Conservation (phyloP, 1,139 yeast genomes). For the Suhomyces choctaworum region DNA sequence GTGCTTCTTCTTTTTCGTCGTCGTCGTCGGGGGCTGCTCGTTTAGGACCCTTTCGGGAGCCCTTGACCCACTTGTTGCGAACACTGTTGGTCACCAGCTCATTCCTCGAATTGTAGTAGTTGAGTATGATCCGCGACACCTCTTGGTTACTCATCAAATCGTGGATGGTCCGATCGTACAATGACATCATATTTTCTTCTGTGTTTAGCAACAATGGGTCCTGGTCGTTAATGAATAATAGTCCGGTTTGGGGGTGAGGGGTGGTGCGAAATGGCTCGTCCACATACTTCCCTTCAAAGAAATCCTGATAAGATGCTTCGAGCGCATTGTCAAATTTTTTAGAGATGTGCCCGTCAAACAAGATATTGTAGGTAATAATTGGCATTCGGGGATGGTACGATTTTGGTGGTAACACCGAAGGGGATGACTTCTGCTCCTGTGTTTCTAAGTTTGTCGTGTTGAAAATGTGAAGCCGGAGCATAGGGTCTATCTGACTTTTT, state of each 20-base stretch:
- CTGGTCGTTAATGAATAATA: conserved; percentile 11
- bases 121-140: conserved; percentile 5
- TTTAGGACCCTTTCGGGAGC: not conserved
- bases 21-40: not conserved
- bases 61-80: not conserved
- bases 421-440: not conserved
- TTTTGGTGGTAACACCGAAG: not conserved
- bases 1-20: conserved; percentile 1
- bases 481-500: conserved; percentile 10
- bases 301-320: conserved; percentile 10
- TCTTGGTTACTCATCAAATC: conserved; percentile 9
- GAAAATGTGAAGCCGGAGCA: conserved; percentile 15
- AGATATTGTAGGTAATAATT: conserved; percentile 4
- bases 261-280: conserved; percentile 1
- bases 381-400: not conserved
- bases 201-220: conserved; percentile 13
- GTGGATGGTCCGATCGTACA: conserved; percentile 6
- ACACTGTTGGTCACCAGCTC: not conserved
- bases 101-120: conserved; percentile 9
- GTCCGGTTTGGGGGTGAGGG: conserved; percentile 8
- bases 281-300: conserved; percentile 12
- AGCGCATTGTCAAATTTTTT: conserved; percentile 3
- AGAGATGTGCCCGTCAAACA: conserved; percentile 7
- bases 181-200: conserved; percentile 5
- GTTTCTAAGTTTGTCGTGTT: conserved; percentile 9